phyloP scores from a whole-genome alignment of 176 grass and related monocot species.

The Cenchrus fungigraminus region DNA sequence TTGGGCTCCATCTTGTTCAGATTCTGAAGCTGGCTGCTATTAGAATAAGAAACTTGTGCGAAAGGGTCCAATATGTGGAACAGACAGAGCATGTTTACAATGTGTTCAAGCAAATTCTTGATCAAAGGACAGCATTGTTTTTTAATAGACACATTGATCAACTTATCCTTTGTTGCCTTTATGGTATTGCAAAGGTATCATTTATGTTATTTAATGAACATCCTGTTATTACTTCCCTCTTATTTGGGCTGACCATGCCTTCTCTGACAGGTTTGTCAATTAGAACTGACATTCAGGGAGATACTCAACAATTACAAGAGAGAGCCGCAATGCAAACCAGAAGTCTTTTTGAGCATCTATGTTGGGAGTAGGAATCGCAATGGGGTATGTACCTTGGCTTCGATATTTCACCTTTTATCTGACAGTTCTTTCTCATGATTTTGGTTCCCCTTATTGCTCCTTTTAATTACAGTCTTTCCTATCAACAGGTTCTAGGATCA shows the following conservation, averaged over 20 bases:
- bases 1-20: slow-evolving; percentile 51
- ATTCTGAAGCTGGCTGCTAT: slow-evolving; percentile 93
- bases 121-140: slow-evolving; percentile 76
- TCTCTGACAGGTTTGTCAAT: slow-evolving; percentile 64
- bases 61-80: slow-evolving; percentile 71
- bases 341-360: slow-evolving; percentile 76
- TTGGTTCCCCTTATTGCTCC: slow-evolving; percentile 24
- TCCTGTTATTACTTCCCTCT: slow-evolving; percentile 18
- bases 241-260: slow-evolving; percentile 44
- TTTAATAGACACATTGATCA: slow-evolving; percentile 94
- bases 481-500: slow-evolving; percentile 61
- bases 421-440: slow-evolving; percentile 35
- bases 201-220: slow-evolving; percentile 36
- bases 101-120: slow-evolving; percentile 79
- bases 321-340: slow-evolving; percentile 84
- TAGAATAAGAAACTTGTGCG: slow-evolving; percentile 90
- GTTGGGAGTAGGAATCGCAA: slow-evolving; percentile 60
- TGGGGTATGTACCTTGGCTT: slow-evolving; percentile 45
- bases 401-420: slow-evolving; percentile 26
- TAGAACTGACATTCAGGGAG: slow-evolving; percentile 72
- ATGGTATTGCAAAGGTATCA: slow-evolving; percentile 91
- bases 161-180: slow-evolving; percentile 91
- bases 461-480: slow-evolving; percentile 27
- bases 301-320: slow-evolving; percentile 79
- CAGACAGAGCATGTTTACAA: slow-evolving; percentile 72